phyloP scores from a whole-genome alignment of 139 green algal genomes.

The Coccomyxa sp. region DNA sequence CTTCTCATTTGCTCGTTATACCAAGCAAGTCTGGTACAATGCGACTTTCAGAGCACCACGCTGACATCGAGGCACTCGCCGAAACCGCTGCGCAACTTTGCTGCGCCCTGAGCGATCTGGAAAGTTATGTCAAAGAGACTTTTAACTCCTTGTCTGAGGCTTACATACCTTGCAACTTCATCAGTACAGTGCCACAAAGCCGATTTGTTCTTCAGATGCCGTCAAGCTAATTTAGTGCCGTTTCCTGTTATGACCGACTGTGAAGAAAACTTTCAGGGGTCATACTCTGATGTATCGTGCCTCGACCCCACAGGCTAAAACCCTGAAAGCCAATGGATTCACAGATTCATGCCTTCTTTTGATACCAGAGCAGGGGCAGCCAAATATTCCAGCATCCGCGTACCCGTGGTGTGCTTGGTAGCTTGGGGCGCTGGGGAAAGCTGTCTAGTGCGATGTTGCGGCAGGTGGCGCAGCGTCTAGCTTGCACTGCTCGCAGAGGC shows the following conservation, averaged over 20 bases:
- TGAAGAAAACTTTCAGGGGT: too few relatives aligned
- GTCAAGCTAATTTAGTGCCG: too few relatives aligned
- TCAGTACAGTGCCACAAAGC: neutral
- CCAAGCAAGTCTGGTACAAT: neutral
- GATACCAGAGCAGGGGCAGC: neutral
- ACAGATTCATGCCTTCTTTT: neutral
- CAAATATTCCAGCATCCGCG: neutral
- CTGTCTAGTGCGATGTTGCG: conserved; percentile 4
- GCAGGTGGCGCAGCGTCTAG: conserved; percentile 5
- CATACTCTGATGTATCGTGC: too few relatives aligned
- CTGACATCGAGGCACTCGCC: neutral
- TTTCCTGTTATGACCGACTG: too few relatives aligned
- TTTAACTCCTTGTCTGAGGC: neutral
- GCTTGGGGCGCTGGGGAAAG: neutral
- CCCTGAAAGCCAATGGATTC: neutral
- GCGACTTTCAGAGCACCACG: neutral
- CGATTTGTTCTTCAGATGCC: neutral
- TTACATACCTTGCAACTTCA: neutral
- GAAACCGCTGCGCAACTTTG: neutral
- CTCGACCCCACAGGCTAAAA: neutral
- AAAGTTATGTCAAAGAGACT: neutral
- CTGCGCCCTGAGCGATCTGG: neutral
- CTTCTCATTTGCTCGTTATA: neutral
- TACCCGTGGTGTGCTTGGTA: neutral
- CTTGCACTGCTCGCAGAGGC: neutral